Base-by-base conservation (phyloP, 2,329 filamentous ascomycete species). In the Trichothecium roseum region DNA sequence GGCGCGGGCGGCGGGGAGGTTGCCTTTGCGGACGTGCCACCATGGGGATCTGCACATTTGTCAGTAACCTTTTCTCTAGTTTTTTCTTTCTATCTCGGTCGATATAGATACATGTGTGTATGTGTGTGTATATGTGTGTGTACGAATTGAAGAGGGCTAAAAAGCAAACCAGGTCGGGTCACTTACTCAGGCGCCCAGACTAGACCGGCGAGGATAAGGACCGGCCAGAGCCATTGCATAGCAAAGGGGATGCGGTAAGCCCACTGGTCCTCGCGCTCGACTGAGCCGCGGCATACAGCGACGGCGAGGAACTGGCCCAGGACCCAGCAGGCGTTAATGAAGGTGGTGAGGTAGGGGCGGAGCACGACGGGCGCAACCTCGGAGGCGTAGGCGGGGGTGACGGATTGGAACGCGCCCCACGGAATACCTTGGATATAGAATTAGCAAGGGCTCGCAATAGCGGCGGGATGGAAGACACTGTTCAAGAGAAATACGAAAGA, bases 251-350 rank as follows among this genome's bases (percentile, higher is more conserved):
- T 68, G 3, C 58, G 58, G 43, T 69, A 72, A 1, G 64, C 60
- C 64, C 66, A 69, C 32, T 69, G 42, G 17, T 64, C 60, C 1
- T 48, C 41, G 2, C 57, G 50, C 16, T 47, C 40, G 8, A 64
- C 48, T 4, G 68, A 60, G 5, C 53, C 59, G 26, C 60, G 59
- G 40, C 67, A 61, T 10, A 72, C 65, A 0, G 62, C 66, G 1
- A 63, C 60, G 1, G 62, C 60, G 31, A 70, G 58, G 42, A 75
- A 60, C 40, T 74, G 69, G 1, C 71, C 71, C 32, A 73, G 66
- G 3, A 70, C 66, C 65, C 69, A 74, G 42, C 69, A 74, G 51
- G 74, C 60, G 42, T 74, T 75, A 46, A 69, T 67, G 36, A 68
- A 72, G 0, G 65, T 68, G 0, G 69, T 73, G 3, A 75, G 56